A percentile compares a stretch with the other conserved stretches of the same genome.
These are phyloP conservation scores for Xerocomus spinulosus DNA, from an alignment of 768 basidiomycete genomes.

Conservation along the genomic window DNA sequence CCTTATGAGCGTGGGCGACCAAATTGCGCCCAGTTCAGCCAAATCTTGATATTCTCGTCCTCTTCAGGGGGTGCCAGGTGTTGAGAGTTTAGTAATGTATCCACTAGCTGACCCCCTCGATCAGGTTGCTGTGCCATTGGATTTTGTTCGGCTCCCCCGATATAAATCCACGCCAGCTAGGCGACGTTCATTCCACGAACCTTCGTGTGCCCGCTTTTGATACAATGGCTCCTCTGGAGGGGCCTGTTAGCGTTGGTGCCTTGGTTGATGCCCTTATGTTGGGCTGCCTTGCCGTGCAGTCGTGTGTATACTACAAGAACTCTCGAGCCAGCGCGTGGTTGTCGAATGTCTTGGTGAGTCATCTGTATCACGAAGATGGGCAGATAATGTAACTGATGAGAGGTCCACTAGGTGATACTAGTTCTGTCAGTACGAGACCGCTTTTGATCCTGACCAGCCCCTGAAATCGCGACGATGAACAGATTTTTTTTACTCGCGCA, in stretches of 20 bases:
- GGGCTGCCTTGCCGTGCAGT: slow-evolving; percentile 24
- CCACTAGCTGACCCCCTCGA: not conserved
- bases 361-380: not conserved
- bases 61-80: not conserved
- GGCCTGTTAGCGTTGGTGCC: slow-evolving; percentile 20
- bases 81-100: slow-evolving; percentile 18
- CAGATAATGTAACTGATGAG: slow-evolving; percentile 1
- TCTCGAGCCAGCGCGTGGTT: slow-evolving; percentile 12
- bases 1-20: not conserved
- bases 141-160: slow-evolving; percentile 12
- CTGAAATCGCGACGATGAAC: slow-evolving; percentile 1
- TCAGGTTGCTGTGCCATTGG: slow-evolving; percentile 13
- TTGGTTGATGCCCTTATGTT: slow-evolving; percentile 22
- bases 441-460: not conserved
- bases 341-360: slow-evolving; percentile 18
- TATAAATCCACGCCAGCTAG: slow-evolving; percentile 13
- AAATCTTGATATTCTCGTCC: slow-evolving; percentile 13
- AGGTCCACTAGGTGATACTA: slow-evolving; percentile 11
- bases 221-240: slow-evolving; percentile 23
- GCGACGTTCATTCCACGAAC: not conserved
- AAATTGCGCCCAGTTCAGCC: slow-evolving; percentile 6
- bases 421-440: slow-evolving; percentile 13
- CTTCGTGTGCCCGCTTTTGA: not conserved
- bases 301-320: slow-evolving; percentile 24
- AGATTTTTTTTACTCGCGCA: slow-evolving; percentile 18